Conservation (phyloP, 345 rosid genomes). For the Erysimum cheiranthoides region DNA sequence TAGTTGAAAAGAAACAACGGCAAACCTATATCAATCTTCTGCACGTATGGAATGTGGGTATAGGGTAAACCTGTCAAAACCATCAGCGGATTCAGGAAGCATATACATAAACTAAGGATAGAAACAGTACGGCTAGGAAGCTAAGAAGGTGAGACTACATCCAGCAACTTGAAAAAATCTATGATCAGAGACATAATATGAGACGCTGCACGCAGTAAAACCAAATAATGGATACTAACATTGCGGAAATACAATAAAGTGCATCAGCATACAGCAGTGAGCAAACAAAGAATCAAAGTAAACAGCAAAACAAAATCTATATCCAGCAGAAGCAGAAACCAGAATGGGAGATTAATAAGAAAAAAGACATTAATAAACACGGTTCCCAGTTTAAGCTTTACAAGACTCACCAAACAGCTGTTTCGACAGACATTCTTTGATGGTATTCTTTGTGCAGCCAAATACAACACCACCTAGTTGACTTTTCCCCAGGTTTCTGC, state of each 20-base stretch:
- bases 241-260: neutral
- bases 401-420: slow-evolving; percentile 69
- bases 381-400: slow-evolving; percentile 2
- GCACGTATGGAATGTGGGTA: slow-evolving; percentile 61
- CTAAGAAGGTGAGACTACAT: slow-evolving; percentile 19
- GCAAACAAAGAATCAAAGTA: neutral
- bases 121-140: slow-evolving; percentile 17
- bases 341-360: neutral
- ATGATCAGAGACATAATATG: neutral
- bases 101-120: slow-evolving; percentile 23
- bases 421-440: slow-evolving; percentile 63
- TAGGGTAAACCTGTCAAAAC: slow-evolving; percentile 67
- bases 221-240: neutral
- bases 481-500: slow-evolving; percentile 57
- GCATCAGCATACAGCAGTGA: slow-evolving; percentile 1
- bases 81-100: slow-evolving; percentile 24
- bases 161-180: neutral
- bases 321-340: slow-evolving; percentile 12
- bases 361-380: neutral
- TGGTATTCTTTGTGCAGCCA: slow-evolving; percentile 65
- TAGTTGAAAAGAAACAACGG: slow-evolving; percentile 88
- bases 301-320: neutral
- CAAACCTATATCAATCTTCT: slow-evolving; percentile 64
- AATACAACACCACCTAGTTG: slow-evolving; percentile 76
- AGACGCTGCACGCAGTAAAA: neutral